phyloP scores from a whole-genome alignment of 2,329 filamentous ascomycete genomes.

The Fusarium sp. region DNA sequence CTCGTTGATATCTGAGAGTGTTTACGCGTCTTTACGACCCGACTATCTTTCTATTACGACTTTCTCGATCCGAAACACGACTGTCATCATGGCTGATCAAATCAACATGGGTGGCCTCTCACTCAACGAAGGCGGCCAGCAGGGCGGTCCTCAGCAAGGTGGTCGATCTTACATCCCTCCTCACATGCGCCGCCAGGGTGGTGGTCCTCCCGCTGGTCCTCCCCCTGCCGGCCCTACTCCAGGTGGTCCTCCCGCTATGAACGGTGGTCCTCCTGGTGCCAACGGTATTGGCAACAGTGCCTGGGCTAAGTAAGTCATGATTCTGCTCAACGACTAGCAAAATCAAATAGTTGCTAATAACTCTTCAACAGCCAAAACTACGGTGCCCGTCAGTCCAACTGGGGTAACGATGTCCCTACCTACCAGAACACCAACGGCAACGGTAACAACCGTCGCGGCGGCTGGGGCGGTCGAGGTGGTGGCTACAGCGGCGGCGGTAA shows the following conservation, averaged over 20 bases:
- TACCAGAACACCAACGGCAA: constrained; percentile 46
- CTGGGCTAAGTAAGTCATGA: constrained; percentile 69
- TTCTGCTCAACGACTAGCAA: not conserved
- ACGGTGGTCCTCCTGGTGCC: constrained; percentile 38
- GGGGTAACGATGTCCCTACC: constrained; percentile 49
- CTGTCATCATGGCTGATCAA: constrained; percentile 80
- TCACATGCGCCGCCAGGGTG: constrained; percentile 72
- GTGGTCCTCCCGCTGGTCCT: constrained; percentile 47
- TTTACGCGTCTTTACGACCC: constrained; percentile 40
- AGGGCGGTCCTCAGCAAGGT: constrained; percentile 47
- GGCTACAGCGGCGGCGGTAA: constrained; percentile 53
- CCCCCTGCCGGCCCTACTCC: not conserved
- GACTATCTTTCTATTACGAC: constrained; percentile 32
- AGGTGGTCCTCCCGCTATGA: constrained; percentile 36
- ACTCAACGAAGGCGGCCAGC: constrained; percentile 62
- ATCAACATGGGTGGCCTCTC: constrained; percentile 84
- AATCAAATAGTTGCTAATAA: constrained; percentile 43
- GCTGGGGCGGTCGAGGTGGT: constrained; percentile 55
- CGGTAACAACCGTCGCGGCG: constrained; percentile 51
- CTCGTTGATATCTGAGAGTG: constrained; percentile 49
- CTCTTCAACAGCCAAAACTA: constrained; percentile 47
- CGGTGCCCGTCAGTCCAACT: constrained; percentile 53
- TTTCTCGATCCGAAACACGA: constrained; percentile 42
- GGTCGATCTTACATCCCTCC: constrained; percentile 84
- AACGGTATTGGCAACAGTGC: constrained; percentile 72